Base-by-base conservation (phyloP, 2,329 filamentous ascomycete genomes). In the Cladobotryum protrusum region DNA sequence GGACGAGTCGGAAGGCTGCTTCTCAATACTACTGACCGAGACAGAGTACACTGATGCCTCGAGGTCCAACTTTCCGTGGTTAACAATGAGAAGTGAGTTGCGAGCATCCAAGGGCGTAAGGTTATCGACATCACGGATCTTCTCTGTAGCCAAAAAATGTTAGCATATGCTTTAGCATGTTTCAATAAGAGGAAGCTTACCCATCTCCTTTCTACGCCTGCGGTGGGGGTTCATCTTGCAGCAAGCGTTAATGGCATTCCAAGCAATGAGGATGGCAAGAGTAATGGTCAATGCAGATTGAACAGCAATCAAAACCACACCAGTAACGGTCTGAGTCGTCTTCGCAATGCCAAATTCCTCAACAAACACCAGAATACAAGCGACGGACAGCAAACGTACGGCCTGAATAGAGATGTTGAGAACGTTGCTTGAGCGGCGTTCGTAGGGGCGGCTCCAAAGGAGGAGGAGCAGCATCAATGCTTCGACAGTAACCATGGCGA, bases 341-440 rank as follows among this genome's bases (percentile, higher is more conserved):
- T 96, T 85, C 5, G 83, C 79, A 58, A 99, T 85, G 50, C 87
- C 88, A 48, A 99, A 83, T 70, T 97, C 86, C 64, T 97, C 87
- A 24, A 97, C 92, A 61, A 97, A 99, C 46, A 97, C 77, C 57
- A 99, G 72, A 59, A 97, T 89, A 71, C 91, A 96, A 48, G 82
- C 78, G 6, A 96, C 87, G 0, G 92, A 96, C 45, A 96, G 72
- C 12, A 96, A 86, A 40, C 93, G 87, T 15, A 96, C 89, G 35
- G 87, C 77, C 67, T 95, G 89, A 60, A 97, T 96, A 62, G 83
- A 74, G 62, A 95, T 91, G 72, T 96, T 96, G 77, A 99, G 90
- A 69, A 93, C 82, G 70, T 95, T 95, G 58, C 87, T 83, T 5
- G 90, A 90, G 65, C 85, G 89, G 62, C 89, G 85, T 66, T 90